These are phyloP conservation scores for Xylariaceae sp. DNA, from an alignment of 2,329 filamentous ascomycete genomes.

Conservation along the genomic window DNA sequence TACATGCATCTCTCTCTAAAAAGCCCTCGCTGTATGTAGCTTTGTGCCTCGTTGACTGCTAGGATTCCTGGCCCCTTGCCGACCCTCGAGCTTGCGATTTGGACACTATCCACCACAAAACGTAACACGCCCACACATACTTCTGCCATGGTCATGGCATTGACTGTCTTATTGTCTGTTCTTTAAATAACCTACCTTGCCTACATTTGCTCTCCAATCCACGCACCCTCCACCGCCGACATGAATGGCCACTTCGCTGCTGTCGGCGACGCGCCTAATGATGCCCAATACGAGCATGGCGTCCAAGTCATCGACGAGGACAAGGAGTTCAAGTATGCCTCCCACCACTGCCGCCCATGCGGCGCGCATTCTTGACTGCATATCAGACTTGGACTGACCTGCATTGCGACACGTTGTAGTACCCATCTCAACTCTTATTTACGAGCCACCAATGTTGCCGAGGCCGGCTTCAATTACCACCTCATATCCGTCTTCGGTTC, in stretches of 20 bases:
- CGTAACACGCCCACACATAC: not conserved
- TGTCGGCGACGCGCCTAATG: constrained; percentile 63
- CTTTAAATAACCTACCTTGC: too few species aligned
- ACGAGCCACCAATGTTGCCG: constrained; percentile 72
- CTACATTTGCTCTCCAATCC: not conserved
- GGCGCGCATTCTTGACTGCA: too few species aligned
- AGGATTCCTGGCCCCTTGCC: too few species aligned
- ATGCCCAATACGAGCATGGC: constrained; percentile 80
- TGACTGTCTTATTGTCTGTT: constrained; percentile 3
- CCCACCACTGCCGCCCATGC: not conserved
- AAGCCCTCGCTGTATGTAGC: too few species aligned
- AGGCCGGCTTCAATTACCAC: constrained; percentile 97
- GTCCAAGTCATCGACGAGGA: constrained; percentile 96
- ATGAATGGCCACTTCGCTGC: constrained; percentile 83
- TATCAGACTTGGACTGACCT: constrained; percentile 13
- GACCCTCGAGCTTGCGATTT: too few species aligned
- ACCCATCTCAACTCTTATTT: constrained; percentile 79
- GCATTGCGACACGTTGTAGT: constrained; percentile 44
- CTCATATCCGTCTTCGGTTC: constrained; percentile 98
- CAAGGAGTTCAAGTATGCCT: constrained; percentile 88
- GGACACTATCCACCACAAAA: too few species aligned
- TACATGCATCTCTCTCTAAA: too few species aligned
- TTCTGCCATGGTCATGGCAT: constrained; percentile 17
- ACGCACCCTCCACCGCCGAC: constrained; percentile 7
- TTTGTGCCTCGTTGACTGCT: too few species aligned